Conservation (phyloP, 495 filamentous ascomycete species). For the Penicillium canariense region DNA sequence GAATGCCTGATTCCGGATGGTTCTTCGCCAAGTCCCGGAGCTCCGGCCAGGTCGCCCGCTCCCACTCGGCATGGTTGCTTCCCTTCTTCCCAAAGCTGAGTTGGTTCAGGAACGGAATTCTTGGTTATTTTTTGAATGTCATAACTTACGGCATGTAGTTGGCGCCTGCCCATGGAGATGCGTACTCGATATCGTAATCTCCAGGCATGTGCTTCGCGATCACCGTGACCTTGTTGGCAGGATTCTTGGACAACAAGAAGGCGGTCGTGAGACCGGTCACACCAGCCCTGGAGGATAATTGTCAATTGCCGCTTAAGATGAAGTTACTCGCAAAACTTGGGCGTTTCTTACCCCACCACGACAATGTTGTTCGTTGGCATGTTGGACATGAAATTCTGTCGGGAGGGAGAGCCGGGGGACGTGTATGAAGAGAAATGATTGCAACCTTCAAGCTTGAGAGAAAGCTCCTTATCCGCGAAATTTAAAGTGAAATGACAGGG, state of each 20-base stretch:
- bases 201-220: conserved; percentile 57
- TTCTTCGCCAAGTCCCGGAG: conserved; percentile 60
- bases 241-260: conserved; percentile 66
- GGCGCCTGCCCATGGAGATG: conserved; percentile 91
- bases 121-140: not conserved
- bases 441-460: no score
- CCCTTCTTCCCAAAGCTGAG: conserved; percentile 51
- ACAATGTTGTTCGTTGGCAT: conserved; percentile 6
- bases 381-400: not conserved
- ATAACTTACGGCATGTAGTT: conserved; percentile 73
- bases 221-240: conserved; percentile 67
- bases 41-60: conserved; percentile 62
- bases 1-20: conserved; percentile 82
- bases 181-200: conserved; percentile 84
- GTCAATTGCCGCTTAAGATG: not conserved
- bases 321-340: not conserved
- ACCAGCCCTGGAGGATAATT: conserved; percentile 61
- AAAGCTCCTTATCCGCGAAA: no score
- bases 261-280: conserved; percentile 86
- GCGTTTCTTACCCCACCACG: not conserved
- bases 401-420: not conserved
- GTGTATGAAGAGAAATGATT: no score
- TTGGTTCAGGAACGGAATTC: not conserved
- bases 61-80: conserved; percentile 53
- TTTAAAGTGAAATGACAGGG: not conserved